Evolutionary conservation across 2,329 filamentous ascomycete species (phyloP).

Genomic region (Penicillium sp.): DNA sequence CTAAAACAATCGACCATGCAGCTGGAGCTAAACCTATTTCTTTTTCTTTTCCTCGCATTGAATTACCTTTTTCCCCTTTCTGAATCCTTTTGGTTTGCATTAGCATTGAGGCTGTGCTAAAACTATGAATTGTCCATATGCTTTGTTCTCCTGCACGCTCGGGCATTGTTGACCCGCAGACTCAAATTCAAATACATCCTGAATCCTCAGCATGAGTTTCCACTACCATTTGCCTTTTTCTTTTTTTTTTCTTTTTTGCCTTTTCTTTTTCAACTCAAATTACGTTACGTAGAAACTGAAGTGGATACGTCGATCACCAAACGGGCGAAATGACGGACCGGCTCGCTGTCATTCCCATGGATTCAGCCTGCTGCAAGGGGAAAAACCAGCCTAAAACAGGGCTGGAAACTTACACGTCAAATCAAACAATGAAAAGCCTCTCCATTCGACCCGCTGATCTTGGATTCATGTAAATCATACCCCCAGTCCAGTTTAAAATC

Average conservation of each 20-base stretch:
- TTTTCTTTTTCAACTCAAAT: background rate
- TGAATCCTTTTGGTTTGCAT: background rate
- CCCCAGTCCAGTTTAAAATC: slow-evolving; percentile 5
- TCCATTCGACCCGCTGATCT: slow-evolving; percentile 8
- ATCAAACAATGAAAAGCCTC: slow-evolving; percentile 3
- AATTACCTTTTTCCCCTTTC: background rate
- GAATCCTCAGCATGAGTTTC: background rate
- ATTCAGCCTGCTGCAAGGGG: slow-evolving; percentile 19
- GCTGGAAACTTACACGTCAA: slow-evolving; percentile 11
- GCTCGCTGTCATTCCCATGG: slow-evolving; percentile 16
- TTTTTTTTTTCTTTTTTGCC: background rate
- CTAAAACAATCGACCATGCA: slow-evolving; percentile 19
- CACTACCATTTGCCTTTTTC: background rate
- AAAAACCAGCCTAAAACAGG: background rate
- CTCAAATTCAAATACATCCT: background rate
- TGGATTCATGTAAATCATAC: slow-evolving; percentile 4
- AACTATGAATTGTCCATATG: background rate
- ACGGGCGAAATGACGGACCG: slow-evolving; percentile 19
- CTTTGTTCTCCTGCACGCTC: background rate
- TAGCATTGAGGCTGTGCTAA: background rate
- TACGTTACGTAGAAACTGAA: background rate
- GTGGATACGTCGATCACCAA: slow-evolving; percentile 23
- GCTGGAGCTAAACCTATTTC: background rate
- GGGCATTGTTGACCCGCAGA: background rate
- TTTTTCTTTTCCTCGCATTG: background rate